These are phyloP conservation scores for Hyaloscypha variabilis DNA, from an alignment of 495 filamentous ascomycete genomes.

Conservation along the genomic window DNA sequence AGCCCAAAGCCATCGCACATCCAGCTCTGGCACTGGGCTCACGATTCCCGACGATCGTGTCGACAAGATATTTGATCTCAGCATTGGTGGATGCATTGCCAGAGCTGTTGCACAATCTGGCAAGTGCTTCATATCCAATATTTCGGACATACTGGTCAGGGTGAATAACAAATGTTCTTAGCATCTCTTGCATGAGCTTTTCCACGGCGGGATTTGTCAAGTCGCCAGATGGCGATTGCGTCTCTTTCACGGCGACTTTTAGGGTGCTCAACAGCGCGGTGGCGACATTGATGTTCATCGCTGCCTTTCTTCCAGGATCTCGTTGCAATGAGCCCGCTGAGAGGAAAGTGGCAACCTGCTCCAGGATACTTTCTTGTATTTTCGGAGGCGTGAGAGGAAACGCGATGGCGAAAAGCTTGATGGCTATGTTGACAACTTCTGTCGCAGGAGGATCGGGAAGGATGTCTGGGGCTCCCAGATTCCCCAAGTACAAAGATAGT, in stretches of 20 bases:
- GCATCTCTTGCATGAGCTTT: slow-evolving; percentile 82
- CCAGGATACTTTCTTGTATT: slow-evolving; percentile 93
- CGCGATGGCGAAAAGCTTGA: slow-evolving; percentile 87
- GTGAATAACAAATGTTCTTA: slow-evolving; percentile 78
- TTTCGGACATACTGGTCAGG: slow-evolving; percentile 83
- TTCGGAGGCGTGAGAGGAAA: slow-evolving; percentile 85
- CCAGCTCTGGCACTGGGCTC: slow-evolving; percentile 93
- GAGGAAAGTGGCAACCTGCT: slow-evolving; percentile 86
- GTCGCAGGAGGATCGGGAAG: slow-evolving; percentile 85
- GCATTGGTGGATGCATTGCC: slow-evolving; percentile 87
- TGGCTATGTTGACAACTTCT: slow-evolving; percentile 91
- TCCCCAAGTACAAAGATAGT: slow-evolving; percentile 72
- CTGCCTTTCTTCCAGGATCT: slow-evolving; percentile 84
- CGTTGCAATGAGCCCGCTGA: slow-evolving; percentile 78
- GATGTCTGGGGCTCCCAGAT: slow-evolving; percentile 56
- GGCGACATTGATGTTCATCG: slow-evolving; percentile 88
- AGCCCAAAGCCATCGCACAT: slow-evolving; percentile 90
- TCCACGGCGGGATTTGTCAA: slow-evolving; percentile 76
- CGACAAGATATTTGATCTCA: slow-evolving; percentile 89
- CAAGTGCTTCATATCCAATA: slow-evolving; percentile 85
- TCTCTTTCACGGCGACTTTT: slow-evolving; percentile 83
- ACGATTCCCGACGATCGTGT: slow-evolving; percentile 89
- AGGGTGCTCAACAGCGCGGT: slow-evolving; percentile 77
- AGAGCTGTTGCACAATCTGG: slow-evolving; percentile 83
- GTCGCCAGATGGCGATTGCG: slow-evolving; percentile 69